A percentile compares a stretch with the other conserved stretches of the same genome.
Evolutionary conservation across 352 stramenopile species (phyloP).

Genomic region (Sclerospora graminicola): DNA sequence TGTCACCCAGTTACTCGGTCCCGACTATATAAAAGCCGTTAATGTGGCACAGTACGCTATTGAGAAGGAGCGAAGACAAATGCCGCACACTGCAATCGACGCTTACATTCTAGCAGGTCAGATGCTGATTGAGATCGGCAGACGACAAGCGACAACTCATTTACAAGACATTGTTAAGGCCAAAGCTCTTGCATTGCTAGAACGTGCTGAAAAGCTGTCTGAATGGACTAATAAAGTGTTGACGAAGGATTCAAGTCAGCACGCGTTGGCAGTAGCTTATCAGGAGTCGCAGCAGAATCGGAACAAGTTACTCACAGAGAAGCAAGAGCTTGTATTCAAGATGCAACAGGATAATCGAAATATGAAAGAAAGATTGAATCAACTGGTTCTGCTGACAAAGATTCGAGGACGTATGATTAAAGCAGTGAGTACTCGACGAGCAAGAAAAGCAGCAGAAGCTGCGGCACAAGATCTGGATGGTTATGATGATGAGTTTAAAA

Average conservation of each 20-base stretch:
- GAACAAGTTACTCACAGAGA: conserved; percentile 35
- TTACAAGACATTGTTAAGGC: conserved; percentile 74
- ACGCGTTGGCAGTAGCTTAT: conserved; percentile 36
- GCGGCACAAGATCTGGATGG: conserved; percentile 1
- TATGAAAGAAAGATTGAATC: conserved; percentile 51
- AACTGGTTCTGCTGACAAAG: conserved; percentile 49
- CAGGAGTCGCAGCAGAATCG: conserved; percentile 33
- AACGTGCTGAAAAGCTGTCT: conserved; percentile 58
- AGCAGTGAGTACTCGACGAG: conserved; percentile 35
- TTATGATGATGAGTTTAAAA: not conserved
- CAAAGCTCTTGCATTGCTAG: conserved; percentile 65
- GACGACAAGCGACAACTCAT: conserved; percentile 39
- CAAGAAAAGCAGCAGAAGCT: conserved; percentile 30
- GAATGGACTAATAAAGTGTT: conserved; percentile 48
- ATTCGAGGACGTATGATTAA: conserved; percentile 39
- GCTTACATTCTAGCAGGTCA: conserved; percentile 62
- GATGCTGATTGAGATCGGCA: conserved; percentile 54
- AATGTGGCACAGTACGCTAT: conserved; percentile 57
- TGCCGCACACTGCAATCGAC: conserved; percentile 58
- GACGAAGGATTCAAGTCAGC: conserved; percentile 20
- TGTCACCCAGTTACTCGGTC: conserved; percentile 31
- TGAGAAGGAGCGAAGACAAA: conserved; percentile 45
- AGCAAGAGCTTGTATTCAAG: conserved; percentile 44
- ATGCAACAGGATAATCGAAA: conserved; percentile 51
- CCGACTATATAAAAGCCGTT: conserved; percentile 53